Evolutionary conservation across 2,329 filamentous ascomycete species (phyloP).

Genomic region (Penicillium sp.): DNA sequence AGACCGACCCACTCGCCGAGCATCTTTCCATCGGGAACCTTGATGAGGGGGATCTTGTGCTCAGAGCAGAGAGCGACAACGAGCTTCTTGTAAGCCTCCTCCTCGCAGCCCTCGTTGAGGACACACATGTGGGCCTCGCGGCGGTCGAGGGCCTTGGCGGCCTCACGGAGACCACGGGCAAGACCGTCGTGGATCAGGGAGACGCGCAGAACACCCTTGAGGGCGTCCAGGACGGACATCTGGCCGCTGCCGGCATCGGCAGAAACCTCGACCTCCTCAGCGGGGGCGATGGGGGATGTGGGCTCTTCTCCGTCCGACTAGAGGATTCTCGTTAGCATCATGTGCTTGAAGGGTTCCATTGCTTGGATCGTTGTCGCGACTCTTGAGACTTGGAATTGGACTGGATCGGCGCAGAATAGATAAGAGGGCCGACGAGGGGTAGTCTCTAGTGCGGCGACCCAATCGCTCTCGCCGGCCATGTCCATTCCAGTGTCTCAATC

Average conservation of each 20-base stretch:
- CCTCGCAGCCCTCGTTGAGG: constrained; percentile 99
- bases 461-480: background rate
- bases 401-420: background rate
- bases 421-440: background rate
- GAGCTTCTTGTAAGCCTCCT: constrained; percentile 99
- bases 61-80: constrained; percentile 97
- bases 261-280: constrained; percentile 90
- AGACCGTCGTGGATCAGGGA: constrained; percentile 99
- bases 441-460: background rate
- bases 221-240: constrained; percentile 97
- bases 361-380: background rate
- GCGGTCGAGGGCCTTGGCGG: constrained; percentile 96
- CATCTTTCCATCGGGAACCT: constrained; percentile 99
- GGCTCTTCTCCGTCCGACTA: constrained; percentile 99
- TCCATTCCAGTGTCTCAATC: constrained; percentile 12
- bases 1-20: constrained; percentile 99
- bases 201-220: constrained; percentile 98
- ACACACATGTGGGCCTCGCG: constrained; percentile 99
- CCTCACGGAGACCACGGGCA: constrained; percentile 96
- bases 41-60: constrained; percentile 99
- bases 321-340: background rate
- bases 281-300: constrained; percentile 70
- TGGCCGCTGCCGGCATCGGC: constrained; percentile 74
- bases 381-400: background rate
- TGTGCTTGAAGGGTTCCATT: background rate